Evolutionary conservation across 2,329 filamentous ascomycete species (phyloP), one percentile per base, ranked within the genome.

Genomic region (Exophiala sideris): DNA sequence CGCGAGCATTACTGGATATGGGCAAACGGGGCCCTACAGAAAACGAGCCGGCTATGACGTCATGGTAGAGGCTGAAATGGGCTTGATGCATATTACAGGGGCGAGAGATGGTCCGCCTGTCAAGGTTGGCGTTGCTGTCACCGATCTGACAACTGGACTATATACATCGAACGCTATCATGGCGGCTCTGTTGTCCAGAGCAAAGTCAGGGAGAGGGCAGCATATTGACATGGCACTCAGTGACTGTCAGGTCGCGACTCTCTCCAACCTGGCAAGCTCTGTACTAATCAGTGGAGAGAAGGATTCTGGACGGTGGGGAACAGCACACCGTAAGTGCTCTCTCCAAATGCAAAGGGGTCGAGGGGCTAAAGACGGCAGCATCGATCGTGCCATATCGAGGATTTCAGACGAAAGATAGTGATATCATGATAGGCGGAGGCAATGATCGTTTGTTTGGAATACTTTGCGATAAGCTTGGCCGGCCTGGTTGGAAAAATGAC

Each of bases 31-130:
- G 0, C 94, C 94, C 0, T 96, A 95, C 71, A 84, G 86, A 5
- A 82, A 85, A 60, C 82, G 94, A 11, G 91, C 94, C 3, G 94
- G 94, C 3, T 99, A 99, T 77, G 94, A 99, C 72, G 94, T 99
- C 63, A 99, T 99, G 92, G 92, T 99, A 9, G 94, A 99, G 76
- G 94, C 94, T 56, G 94, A 97, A 70, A 91, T 99, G 74, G 94
- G 94, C 1, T 75, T 99, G 52, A 99, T 99, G 94, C 94, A 99
- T 73, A 97, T 99, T 64, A 99, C 94, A 0, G 94, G 94, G 32
- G 82, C 82, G 57, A 81, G 91, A 52, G 88, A 95, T 65, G 91
- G 92, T 0, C 87, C 91, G 1, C 94, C 94, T 0, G 94, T 96
- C 36, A 99, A 99, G 73, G 94, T 99, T 2, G 94, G 94, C 16